These are phyloP conservation scores for Sambucus nigra DNA, from an alignment of 129 eudicot genomes.

Conservation along the genomic window DNA sequence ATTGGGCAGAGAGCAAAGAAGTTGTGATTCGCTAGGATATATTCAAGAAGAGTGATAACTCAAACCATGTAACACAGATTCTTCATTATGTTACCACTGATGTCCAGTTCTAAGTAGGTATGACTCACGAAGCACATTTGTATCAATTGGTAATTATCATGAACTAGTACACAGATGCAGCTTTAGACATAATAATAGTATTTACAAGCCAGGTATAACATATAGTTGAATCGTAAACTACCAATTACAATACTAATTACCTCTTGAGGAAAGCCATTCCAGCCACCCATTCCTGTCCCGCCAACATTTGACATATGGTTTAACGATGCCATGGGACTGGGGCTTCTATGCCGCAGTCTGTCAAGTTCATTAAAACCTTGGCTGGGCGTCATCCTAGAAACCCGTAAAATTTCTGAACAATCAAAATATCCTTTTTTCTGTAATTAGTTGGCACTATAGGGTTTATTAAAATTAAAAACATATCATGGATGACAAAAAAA, in stretches of 20 bases:
- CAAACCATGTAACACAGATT: not conserved
- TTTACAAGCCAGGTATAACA: not conserved
- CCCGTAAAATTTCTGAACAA: slow-evolving; percentile 58
- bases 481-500: not conserved
- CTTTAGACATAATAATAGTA: not conserved
- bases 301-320: slow-evolving; percentile 59
- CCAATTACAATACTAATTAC: slow-evolving; percentile 23
- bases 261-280: slow-evolving; percentile 93
- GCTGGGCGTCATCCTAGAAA: slow-evolving; percentile 68
- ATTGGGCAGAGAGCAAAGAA: too few species aligned
- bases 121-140: not conserved
- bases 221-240: not conserved
- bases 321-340: slow-evolving; percentile 89
- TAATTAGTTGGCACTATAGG: not conserved
- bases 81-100: not conserved
- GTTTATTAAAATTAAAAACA: not conserved
- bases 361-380: slow-evolving; percentile 83
- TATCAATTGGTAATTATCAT: not conserved
- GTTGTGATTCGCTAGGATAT: too few species aligned
- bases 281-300: slow-evolving; percentile 56
- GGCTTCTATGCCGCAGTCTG: slow-evolving; percentile 81
- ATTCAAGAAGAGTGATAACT: not conserved
- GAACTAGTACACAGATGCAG: not conserved
- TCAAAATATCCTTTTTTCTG: not conserved
- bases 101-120: too few species aligned